A percentile compares a stretch with the other conserved stretches of the same genome.
Evolutionary conservation across 345 rosid genomes (phyloP).

Genomic region (Turritis glabra): DNA sequence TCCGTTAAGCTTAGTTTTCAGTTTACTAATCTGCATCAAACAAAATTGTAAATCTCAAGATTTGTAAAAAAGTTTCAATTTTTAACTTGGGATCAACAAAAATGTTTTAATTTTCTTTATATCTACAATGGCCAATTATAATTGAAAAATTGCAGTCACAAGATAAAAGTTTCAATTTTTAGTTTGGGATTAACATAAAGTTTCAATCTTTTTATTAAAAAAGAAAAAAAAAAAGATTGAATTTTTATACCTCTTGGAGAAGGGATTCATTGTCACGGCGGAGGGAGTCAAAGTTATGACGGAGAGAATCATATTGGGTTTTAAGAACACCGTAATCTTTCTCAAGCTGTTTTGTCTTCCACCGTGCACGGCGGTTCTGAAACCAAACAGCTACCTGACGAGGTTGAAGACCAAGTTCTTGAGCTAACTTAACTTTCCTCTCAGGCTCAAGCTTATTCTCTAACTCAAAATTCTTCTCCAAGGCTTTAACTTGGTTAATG

Average conservation of each 20-base stretch:
- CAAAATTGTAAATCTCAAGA: neutral
- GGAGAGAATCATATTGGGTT: slow-evolving; percentile 58
- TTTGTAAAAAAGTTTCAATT: neutral
- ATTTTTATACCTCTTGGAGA: slow-evolving; percentile 61
- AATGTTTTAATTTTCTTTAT: too few relatives aligned
- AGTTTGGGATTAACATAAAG: neutral
- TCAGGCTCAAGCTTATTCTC: slow-evolving; percentile 91
- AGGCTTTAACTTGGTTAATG: slow-evolving; percentile 78
- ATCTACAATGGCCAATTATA: too few relatives aligned
- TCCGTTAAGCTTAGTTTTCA: slow-evolving; percentile 64
- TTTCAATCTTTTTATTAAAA: neutral
- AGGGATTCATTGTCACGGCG: slow-evolving; percentile 79
- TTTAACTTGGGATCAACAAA: neutral
- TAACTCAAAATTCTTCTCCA: slow-evolving; percentile 83
- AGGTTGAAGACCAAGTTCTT: slow-evolving; percentile 79
- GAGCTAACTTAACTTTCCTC: slow-evolving; percentile 76
- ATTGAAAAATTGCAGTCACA: neutral
- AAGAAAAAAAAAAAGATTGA: neutral
- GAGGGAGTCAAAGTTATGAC: slow-evolving; percentile 56
- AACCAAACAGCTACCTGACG: slow-evolving; percentile 94
- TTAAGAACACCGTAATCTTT: slow-evolving; percentile 69
- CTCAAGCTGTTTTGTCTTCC: slow-evolving; percentile 89
- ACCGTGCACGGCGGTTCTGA: slow-evolving; percentile 85
- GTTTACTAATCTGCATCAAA: slow-evolving; percentile 60
- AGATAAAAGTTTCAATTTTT: neutral